Evolutionary conservation across 2,329 filamentous ascomycete genomes (phyloP).

Genomic region (Sclerotinia minor): DNA sequence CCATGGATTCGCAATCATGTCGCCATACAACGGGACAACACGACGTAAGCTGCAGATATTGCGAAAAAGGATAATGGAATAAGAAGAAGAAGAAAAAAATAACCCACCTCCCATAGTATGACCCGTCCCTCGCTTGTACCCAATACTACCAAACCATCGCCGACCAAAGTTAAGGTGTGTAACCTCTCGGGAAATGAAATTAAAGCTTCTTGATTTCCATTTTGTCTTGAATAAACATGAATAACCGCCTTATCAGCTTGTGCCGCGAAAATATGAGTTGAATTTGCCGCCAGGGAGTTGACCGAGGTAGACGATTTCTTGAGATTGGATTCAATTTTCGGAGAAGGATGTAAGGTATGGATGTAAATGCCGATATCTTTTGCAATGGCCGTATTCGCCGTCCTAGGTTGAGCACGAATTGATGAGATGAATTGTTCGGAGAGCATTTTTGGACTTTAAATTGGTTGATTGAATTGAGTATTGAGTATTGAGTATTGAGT

Average conservation of each 20-base stretch:
- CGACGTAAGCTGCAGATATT: constrained; percentile 21
- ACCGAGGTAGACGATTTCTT: constrained; percentile 87
- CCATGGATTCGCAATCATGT: constrained; percentile 7
- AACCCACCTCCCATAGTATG: constrained; percentile 88
- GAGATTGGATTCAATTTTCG: constrained; percentile 73
- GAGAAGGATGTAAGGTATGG: constrained; percentile 76
- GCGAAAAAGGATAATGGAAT: neutral
- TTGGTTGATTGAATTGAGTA: too few relatives aligned
- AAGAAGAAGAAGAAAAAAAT: neutral
- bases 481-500: neutral
- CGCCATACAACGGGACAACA: neutral
- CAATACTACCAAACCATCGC: constrained; percentile 68
- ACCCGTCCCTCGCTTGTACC: constrained; percentile 84
- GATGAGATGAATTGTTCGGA: constrained; percentile 61
- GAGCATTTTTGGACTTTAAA: constrained; percentile 49
- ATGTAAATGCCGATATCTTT: constrained; percentile 87
- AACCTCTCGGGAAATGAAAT: constrained; percentile 88
- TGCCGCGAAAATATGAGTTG: constrained; percentile 84
- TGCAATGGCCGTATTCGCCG: constrained; percentile 62
- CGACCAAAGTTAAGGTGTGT: constrained; percentile 71
- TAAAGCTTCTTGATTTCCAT: constrained; percentile 83
- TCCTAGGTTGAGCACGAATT: constrained; percentile 56
- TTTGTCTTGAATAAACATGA: constrained; percentile 83
- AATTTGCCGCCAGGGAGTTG: constrained; percentile 77
- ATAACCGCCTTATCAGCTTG: constrained; percentile 90